Base-by-base conservation (phyloP, 202 grass and related monocot genomes). In the Miscanthus sacchariflorus region DNA sequence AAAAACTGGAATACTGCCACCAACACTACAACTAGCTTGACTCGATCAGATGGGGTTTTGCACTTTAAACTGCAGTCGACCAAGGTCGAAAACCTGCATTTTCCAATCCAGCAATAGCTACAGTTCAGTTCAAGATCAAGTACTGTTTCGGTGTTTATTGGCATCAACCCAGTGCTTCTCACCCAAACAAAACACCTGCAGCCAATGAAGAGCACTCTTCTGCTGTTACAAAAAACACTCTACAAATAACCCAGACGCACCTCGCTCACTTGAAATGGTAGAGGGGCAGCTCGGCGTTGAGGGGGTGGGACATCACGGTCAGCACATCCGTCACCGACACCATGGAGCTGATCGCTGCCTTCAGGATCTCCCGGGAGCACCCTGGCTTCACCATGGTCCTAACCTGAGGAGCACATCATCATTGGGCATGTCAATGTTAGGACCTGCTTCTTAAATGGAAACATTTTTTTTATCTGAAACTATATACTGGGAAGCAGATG, bases 331-430 rank as follows among this genome's bases (percentile, higher is more conserved):
- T 95, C 59, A 95, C 89, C 1, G 93, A 95, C 5, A 87, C 76
- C 89, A 95, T 93, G 3, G 93, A 90, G 81, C 91, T 95, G 42
- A 95, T 90, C 0, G 93, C 93, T 2, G 89, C 91, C 74, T 93
- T 95, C 43, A 95, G 89, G 35, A 93, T 82, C 50, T 95, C 93
- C 38, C 90, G 85, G 18, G 93, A 95, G 76, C 91, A 93, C 25
- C 93, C 93, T 0, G 93, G 93, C 70, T 95, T 95, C 78, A 95
- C 87, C 17, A 95, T 95, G 70, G 64, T 86, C 84, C 70, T 95
- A 82, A 95, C 89, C 93, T 95, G 89, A 8, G 14, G 49, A 84
- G 3, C 43, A 65, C 43, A 89, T 49, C 42, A 56, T 56, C 46
- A 36, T 59, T 68, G 67, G 5, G 63, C 46, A 81, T 81, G 25